Conservation (phyloP, 2,329 filamentous ascomycete genomes). For the Xylaria sp. region DNA sequence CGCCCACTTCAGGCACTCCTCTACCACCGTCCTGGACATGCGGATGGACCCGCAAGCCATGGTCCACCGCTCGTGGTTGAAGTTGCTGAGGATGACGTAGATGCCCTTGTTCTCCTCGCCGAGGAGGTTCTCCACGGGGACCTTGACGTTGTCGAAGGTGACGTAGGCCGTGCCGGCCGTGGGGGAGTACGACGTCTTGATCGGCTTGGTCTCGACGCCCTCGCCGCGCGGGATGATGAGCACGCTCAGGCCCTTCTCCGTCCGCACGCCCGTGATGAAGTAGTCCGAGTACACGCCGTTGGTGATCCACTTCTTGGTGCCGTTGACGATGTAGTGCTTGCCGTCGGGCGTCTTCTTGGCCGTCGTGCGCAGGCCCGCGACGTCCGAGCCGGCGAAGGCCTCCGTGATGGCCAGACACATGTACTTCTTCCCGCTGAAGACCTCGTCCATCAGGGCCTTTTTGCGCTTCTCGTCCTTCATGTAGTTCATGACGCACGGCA, state of each 20-base stretch:
- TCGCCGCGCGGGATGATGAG: constrained; percentile 79
- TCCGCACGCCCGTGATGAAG: constrained; percentile 84
- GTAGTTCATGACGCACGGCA: constrained; percentile 85
- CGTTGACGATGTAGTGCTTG: constrained; percentile 76
- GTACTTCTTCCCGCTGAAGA: constrained; percentile 84
- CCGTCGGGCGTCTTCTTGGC: constrained; percentile 80
- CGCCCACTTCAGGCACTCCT: constrained; percentile 88
- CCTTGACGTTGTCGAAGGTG: constrained; percentile 87
- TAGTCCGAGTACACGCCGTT: constrained; percentile 85
- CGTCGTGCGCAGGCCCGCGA: constrained; percentile 82
- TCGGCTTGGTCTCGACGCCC: constrained; percentile 78
- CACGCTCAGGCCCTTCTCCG: constrained; percentile 81
- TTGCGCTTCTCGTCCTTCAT: constrained; percentile 74
- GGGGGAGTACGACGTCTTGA: constrained; percentile 85
- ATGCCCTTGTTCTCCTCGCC: constrained; percentile 89
- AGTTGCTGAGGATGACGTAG: constrained; percentile 84
- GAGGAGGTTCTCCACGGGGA: constrained; percentile 80
- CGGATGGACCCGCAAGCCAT: constrained; percentile 76
- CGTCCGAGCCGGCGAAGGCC: constrained; percentile 86
- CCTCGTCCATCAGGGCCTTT: constrained; percentile 75
- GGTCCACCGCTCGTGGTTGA: constrained; percentile 87
- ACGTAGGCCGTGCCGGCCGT: constrained; percentile 82
- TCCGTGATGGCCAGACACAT: constrained; percentile 90
- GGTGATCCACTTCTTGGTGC: constrained; percentile 88
- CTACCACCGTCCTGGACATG: constrained; percentile 74